A percentile compares a stretch with the other conserved stretches of the same genome.
Evolutionary conservation across 129 eudicot genomes (phyloP).

Genomic region (Apium graveolens): DNA sequence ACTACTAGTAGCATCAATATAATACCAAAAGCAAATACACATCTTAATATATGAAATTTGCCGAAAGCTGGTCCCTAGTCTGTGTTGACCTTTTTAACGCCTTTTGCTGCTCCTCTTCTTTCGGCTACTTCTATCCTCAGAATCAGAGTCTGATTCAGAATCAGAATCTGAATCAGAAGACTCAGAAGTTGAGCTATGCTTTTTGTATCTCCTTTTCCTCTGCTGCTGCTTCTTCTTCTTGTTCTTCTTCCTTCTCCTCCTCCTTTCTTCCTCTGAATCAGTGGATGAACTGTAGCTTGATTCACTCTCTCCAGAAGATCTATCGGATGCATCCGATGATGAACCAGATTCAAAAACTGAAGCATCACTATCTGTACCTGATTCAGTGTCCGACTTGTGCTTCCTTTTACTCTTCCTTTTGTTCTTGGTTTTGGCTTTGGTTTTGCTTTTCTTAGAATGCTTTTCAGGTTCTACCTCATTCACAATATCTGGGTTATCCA

Average conservation of each 20-base stretch:
- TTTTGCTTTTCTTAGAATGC: constrained; percentile 51
- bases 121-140: constrained; percentile 53
- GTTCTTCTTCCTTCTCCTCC: constrained; percentile 53
- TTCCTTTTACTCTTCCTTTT: constrained; percentile 70
- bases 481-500: constrained; percentile 56
- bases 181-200: constrained; percentile 60
- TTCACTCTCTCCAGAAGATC: constrained; percentile 58
- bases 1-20: background rate
- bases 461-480: constrained; percentile 42
- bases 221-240: constrained; percentile 34
- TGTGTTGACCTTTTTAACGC: constrained; percentile 24
- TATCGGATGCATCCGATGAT: constrained; percentile 60
- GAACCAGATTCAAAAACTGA: constrained; percentile 70
- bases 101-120: constrained; percentile 57
- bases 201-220: constrained; percentile 60
- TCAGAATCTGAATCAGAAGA: constrained; percentile 57
- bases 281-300: constrained; percentile 67
- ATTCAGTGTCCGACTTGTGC: constrained; percentile 59
- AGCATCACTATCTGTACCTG: constrained; percentile 74
- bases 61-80: background rate
- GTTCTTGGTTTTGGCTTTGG: constrained; percentile 44
- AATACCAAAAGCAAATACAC: background rate
- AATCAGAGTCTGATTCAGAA: constrained; percentile 67
- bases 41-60: background rate
- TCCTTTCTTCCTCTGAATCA: constrained; percentile 77